Evolutionary conservation across 2,329 filamentous ascomycete genomes (phyloP), one percentile per base, ranked within the genome.

Genomic region (Metarhizium album): DNA sequence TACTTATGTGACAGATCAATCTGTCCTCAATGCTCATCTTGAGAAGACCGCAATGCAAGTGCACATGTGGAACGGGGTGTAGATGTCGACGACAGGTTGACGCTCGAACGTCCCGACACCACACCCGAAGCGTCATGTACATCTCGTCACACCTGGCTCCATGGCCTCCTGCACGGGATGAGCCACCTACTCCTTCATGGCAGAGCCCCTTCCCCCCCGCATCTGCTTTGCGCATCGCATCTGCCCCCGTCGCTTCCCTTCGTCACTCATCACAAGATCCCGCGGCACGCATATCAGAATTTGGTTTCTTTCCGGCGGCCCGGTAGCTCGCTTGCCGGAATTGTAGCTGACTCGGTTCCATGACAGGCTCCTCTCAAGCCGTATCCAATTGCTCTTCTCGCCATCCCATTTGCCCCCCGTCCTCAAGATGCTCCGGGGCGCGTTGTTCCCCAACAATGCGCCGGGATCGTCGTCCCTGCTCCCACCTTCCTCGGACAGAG

Each of bases 381-480:
- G 73, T 59, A 74, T 82, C 56, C 71, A 73, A 55, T 70, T 68
- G 63, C 64, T 87, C 54, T 73, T 89, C 55, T 78, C 83, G 68
- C 74, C 83, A 58, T 74, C 75, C 54, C 74, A 79, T 58, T 73
- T 90, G 51, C 82, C 86, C 64, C 74, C 74, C 63, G 68, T 87
- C 58, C 77, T 91, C 60, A 80, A 82, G 64, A 78, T 82, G 58
- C 75, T 87, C 61, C 86, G 93, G 64, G 81, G 79, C 60, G 80
- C 86, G 54, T 73, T 97, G 51, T 97, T 96, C 65, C 91, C 93
- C 58, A 86, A 88, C 69, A 94, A 94, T 68, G 75, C 80, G 59
- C 83, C 85, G 54, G 84, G 83, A 53, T 77, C 80, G 57, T 73
- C 82, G 59, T 75, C 78, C 53, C 70, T 83, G 57, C 69, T 75